Base-by-base conservation (phyloP, 2,329 filamentous ascomycete species). In the Exophiala sp. region DNA sequence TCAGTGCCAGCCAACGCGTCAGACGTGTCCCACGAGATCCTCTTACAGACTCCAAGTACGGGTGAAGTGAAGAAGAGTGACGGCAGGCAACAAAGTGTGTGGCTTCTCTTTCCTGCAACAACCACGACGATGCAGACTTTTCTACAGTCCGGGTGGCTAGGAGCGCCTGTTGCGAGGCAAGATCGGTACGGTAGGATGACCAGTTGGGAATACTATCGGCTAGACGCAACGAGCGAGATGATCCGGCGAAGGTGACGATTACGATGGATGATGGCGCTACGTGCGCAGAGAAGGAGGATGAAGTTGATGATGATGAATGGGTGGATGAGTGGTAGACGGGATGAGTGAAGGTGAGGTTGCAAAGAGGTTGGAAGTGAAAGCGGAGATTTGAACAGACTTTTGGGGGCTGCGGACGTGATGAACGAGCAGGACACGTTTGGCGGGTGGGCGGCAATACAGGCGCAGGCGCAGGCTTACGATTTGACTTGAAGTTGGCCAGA, bases 121-220 rank as follows among this genome's bases (percentile, higher is more conserved):
- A 37, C 29, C 41, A 40, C 30, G 43, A 42, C 43, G 38, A 46
- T 37, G 45, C 40, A 50, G 52, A 50, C 47, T 54, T 54, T 48
- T 54, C 52, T 55, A 55, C 52, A 52, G 52, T 50, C 47, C 37
- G 35, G 30, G 48, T 46, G 52, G 52, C 47, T 45, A 55, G 40
- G 13, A 43, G 34, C 30, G 29, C 39, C 52, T 55, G 48, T 41
- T 7, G 34, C 35, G 35, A 45, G 40, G 47, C 27, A 52, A 44
- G 10, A 21, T 19, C 30, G 29, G 37, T 27, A 10, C 6, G 24
- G 6, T 10, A 43, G 43, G 35, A 40, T 23, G 37, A 44, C n/a
- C n/a, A n/a, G n/a, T n/a, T n/a, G n/a, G 44, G 44, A 32, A 46
- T 40, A 48, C 52, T 55, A 55, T 46, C 48, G 48, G 40, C 40